Evolutionary conservation across 192 early-diverging fungal genomes (phyloP).

Genomic region (Spizellomyces punctatus): DNA sequence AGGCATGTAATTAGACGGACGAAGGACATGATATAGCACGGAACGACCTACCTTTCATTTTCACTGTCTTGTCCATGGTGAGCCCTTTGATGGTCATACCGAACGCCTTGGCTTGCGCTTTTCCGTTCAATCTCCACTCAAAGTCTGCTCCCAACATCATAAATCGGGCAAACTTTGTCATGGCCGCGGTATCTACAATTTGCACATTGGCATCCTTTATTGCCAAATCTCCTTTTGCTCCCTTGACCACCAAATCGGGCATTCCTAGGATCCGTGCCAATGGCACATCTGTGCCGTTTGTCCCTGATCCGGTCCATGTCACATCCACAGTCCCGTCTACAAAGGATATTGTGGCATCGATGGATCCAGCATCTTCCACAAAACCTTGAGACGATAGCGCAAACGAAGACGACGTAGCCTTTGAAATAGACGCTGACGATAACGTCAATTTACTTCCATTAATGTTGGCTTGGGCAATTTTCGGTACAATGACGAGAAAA

Average conservation of each 20-base stretch:
- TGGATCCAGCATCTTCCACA: conserved; percentile 5
- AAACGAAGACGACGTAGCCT: neutral
- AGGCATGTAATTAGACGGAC: too few relatives aligned
- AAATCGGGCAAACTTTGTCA: neutral
- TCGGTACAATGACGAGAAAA: neutral
- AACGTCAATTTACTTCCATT: conserved; percentile 1
- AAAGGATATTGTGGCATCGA: conserved; percentile 1
- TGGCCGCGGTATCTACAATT: neutral
- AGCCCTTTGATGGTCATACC: conserved; percentile 5
- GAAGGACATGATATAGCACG: too few relatives aligned
- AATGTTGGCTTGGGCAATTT: conserved; percentile 4
- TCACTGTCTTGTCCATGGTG: conserved; percentile 1
- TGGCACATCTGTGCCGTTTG: conserved; percentile 1
- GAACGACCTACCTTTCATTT: neutral
- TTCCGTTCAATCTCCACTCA: neutral
- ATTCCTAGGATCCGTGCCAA: neutral
- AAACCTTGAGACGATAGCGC: neutral
- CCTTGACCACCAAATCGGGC: conserved; percentile 2
- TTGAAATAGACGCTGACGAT: neutral
- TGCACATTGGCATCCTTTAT: neutral
- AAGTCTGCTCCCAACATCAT: neutral
- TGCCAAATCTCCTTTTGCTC: neutral
- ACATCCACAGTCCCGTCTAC: neutral
- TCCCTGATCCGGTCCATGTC: neutral
- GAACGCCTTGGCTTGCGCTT: neutral